These are phyloP conservation scores for Linderina pennispora DNA, from an alignment of 192 early-diverging fungal genomes.

Conservation along the genomic window DNA sequence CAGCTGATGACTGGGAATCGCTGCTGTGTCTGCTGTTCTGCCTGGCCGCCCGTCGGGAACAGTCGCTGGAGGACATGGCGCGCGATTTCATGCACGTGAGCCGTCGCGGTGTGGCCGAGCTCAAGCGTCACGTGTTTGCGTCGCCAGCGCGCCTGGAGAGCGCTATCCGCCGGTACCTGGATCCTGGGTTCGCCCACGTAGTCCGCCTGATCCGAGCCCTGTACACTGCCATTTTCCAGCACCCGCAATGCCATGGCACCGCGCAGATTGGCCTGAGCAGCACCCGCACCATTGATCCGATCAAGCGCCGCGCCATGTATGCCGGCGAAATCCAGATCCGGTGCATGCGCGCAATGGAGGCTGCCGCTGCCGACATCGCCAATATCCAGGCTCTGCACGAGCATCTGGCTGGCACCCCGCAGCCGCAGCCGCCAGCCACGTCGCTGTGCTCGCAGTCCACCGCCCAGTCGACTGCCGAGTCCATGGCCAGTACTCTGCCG, in stretches of 20 bases:
- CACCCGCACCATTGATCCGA: slow-evolving; percentile 30
- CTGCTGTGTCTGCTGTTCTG: slow-evolving; percentile 33
- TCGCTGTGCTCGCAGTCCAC: no score
- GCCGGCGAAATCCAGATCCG: slow-evolving; percentile 27
- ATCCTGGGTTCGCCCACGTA: slow-evolving; percentile 13
- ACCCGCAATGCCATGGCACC: slow-evolving; percentile 33
- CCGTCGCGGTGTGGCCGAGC: slow-evolving; percentile 14
- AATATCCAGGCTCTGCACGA: slow-evolving; percentile 10
- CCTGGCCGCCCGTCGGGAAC: slow-evolving; percentile 14
- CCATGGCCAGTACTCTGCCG: no score
- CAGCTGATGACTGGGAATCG: slow-evolving; percentile 42
- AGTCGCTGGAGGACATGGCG: slow-evolving; percentile 21
- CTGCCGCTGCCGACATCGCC: slow-evolving; percentile 2
- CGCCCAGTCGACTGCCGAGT: no score
- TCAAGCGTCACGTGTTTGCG: slow-evolving; percentile 32
- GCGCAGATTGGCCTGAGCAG: slow-evolving; percentile 24
- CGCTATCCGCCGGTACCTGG: slow-evolving; percentile 15
- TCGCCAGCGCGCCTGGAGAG: slow-evolving; percentile 11
- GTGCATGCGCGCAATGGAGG: slow-evolving; percentile 14
- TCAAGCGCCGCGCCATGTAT: slow-evolving; percentile 30
- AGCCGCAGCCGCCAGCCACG: no score
- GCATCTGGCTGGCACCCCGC: slow-evolving; percentile 18
- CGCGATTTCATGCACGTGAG: slow-evolving; percentile 10
- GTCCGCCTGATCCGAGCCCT: slow-evolving; percentile 26
- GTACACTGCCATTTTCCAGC: slow-evolving; percentile 18